Percentiles rank a stretch among this genome's conserved stretches.
These are phyloP conservation scores for Podospora anserina DNA, from an alignment of 495 filamentous ascomycete species.

Conservation along the genomic window DNA sequence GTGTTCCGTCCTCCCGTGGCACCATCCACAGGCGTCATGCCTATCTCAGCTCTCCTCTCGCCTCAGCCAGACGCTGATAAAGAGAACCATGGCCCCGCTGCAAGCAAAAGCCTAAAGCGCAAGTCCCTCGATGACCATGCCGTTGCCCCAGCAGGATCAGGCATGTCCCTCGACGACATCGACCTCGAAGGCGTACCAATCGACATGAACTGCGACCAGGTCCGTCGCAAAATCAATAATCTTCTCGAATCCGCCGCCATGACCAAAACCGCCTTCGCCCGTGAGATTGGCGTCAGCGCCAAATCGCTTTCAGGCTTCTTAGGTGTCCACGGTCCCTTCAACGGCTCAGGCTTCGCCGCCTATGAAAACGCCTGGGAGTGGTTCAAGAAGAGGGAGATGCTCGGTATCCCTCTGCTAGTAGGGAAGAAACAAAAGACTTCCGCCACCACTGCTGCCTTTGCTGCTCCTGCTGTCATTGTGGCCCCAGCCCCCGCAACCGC, in stretches of 20 bases:
- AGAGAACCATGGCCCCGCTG: background rate
- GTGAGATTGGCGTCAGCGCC: conserved; percentile 36
- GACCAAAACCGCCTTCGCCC: conserved; percentile 46
- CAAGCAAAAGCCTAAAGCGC: conserved; percentile 33
- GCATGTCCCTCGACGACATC: conserved; percentile 23
- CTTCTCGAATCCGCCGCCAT: conserved; percentile 46
- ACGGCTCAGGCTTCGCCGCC: conserved; percentile 27
- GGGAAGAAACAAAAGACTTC: conserved; percentile 31
- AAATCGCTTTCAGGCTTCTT: conserved; percentile 40
- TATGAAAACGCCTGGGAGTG: conserved; percentile 34
- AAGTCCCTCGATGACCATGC: conserved; percentile 27
- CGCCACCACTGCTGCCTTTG: conserved; percentile 5
- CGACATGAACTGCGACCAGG: conserved; percentile 34
- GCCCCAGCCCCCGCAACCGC: conserved; percentile 11
- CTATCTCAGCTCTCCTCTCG: background rate
- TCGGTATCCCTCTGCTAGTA: conserved; percentile 28
- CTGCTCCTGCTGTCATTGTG: conserved; percentile 8
- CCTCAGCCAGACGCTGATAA: background rate
- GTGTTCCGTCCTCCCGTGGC: background rate
- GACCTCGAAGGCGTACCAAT: conserved; percentile 25
- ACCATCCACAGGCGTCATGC: background rate
- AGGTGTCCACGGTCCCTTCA: conserved; percentile 32
- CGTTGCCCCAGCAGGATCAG: conserved; percentile 13
- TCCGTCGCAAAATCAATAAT: conserved; percentile 45
- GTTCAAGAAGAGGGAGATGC: conserved; percentile 36